A percentile compares a stretch with the other conserved stretches of the same genome.
phyloP scores from a whole-genome alignment of 768 basidiomycete species.

The Termitomyces sp. region DNA sequence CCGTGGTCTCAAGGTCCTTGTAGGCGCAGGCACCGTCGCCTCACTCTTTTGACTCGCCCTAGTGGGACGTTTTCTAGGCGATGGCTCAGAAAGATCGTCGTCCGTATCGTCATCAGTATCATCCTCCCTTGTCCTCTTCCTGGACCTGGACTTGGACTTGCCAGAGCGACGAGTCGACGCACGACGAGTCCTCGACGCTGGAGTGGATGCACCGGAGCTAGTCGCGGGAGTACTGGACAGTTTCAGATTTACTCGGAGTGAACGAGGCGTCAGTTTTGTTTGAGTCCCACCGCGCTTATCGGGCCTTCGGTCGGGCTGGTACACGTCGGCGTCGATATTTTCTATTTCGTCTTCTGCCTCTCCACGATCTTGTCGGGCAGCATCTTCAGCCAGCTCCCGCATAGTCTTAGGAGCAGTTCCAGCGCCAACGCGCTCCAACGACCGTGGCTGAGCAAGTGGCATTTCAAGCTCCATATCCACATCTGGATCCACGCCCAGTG shows the following conservation, averaged over 20 bases:
- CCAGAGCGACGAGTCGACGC: conserved; percentile 5
- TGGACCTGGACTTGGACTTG: conserved; percentile 6
- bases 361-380: conserved; percentile 18
- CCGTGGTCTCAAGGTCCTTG: conserved; percentile 59
- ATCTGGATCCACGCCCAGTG: conserved; percentile 32
- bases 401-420: conserved; percentile 49
- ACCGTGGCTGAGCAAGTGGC: not conserved
- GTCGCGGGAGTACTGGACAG: conserved; percentile 1
- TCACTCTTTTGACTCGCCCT: conserved; percentile 11
- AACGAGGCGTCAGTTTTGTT: conserved; percentile 5
- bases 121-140: conserved; percentile 15
- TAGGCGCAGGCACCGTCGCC: conserved; percentile 20
- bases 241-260: conserved; percentile 7
- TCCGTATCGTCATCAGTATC: conserved; percentile 16
- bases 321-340: conserved; percentile 3
- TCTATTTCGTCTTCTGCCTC: conserved; percentile 6
- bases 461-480: conserved; percentile 28
- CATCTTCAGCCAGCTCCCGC: conserved; percentile 58
- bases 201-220: conserved; percentile 6
- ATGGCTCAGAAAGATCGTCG: conserved; percentile 15
- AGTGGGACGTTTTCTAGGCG: conserved; percentile 29
- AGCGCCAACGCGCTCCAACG: not conserved
- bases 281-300: not conserved
- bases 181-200: not conserved
- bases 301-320: conserved; percentile 1